A percentile compares a stretch with the other conserved stretches of the same genome.
phyloP scores from a whole-genome alignment of 2,329 filamentous ascomycete genomes.

The Zalaria sp. region DNA sequence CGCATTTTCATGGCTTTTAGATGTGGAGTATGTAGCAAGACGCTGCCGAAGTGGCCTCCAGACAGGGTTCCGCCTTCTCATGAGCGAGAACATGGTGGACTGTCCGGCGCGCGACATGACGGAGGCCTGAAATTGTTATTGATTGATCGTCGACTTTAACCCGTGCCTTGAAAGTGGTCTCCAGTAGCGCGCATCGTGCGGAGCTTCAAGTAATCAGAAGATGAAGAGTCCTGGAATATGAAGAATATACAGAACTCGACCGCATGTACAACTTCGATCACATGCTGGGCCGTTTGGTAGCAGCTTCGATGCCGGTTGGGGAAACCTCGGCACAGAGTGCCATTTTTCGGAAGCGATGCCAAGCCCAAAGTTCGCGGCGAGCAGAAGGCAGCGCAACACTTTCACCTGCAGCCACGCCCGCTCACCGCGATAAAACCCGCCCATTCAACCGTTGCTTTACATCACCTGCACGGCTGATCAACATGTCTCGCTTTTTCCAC shows the following conservation, averaged over 20 bases:
- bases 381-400: background rate
- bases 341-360: background rate
- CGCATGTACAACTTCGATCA: background rate
- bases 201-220: background rate
- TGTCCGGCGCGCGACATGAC: too few species aligned
- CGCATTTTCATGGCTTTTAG: too few species aligned
- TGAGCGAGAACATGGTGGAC: too few species aligned
- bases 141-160: too few species aligned
- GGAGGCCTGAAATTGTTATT: too few species aligned
- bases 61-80: too few species aligned
- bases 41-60: too few species aligned
- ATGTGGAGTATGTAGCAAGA: too few species aligned
- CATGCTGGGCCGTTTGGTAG: too few species aligned
- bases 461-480: constrained; percentile 19
- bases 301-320: background rate
- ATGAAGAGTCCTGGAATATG: background rate
- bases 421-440: background rate
- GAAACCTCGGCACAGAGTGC: background rate
- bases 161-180: too few species aligned
- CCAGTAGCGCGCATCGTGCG: background rate
- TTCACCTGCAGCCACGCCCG: background rate
- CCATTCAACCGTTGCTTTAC: background rate
- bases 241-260: background rate
- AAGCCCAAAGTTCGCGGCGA: background rate
- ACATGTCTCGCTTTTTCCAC: constrained; percentile 95